Evolutionary conservation across 2,329 filamentous ascomycete genomes (phyloP), one percentile per base, ranked within the genome.

Genomic region (Trichoderma sp.): DNA sequence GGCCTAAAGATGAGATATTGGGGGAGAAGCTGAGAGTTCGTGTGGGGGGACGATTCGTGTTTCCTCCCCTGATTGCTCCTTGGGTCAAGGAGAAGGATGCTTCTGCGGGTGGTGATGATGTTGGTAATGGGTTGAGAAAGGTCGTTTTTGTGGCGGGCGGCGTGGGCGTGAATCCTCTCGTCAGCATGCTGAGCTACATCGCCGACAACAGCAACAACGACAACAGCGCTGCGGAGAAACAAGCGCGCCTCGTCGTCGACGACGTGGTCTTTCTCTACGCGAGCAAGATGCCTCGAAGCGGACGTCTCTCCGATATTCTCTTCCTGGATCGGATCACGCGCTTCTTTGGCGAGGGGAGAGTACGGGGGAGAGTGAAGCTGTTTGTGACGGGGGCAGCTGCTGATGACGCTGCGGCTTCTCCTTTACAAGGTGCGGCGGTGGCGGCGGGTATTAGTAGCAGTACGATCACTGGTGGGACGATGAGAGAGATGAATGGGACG

Each of bases 31-130:
- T 96, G 15, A 78, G 77, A 1, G 87, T 96, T 34, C 85, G 92
- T 34, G 85, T 95, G 1, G 93, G 93, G 1, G 93, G 93, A 0
- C 88, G 86, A 69, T 97, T 97, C 72, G 83, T 89, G 3, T 96
- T 88, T 81, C 93, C 93, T 0, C 91, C 90, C 5, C 34, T 14
- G 21, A 24, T 2, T 39, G 9, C 30, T 39, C 3, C 34, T 4
- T 5, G 9, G 30, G 30, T 7, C 30, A 10, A 34, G 30, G 3
- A 3, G 10, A 34, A 34, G 1, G 30, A 10, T 34, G 28, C 30
- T 34, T 10, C 30, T 34, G 30, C 7, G 9, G 30, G 7, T 34
- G 30, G 7, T 15, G 67, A 75, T 5, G 79, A 90, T 48, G 80
- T 81, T 50, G 86, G 84, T 62, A 26, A 9, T 9, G 24, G 2